Percentiles rank a stretch among this genome's conserved stretches.
phyloP scores from a whole-genome alignment of 768 basidiomycete genomes.

The Termitomyces sp. region DNA sequence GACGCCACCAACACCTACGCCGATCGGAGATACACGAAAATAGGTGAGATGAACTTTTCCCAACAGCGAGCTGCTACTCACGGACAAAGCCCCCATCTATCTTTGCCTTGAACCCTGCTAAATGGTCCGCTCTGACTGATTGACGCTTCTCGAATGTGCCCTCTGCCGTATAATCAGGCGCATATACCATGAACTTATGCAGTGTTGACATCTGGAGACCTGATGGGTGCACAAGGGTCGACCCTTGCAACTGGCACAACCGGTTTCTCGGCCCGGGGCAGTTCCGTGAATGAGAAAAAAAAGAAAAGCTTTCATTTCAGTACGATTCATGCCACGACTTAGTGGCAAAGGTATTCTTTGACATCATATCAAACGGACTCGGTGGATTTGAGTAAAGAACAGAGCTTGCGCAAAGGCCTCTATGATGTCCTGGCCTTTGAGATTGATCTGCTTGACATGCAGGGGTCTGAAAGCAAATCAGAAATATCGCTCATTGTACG shows the following conservation, averaged over 20 bases:
- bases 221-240: neutral
- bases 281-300: neutral
- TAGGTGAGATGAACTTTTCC: neutral
- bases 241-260: too few relatives aligned
- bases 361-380: too few relatives aligned
- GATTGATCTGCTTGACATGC: neutral
- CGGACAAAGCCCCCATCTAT: slow-evolving; percentile 44
- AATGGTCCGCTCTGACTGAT: slow-evolving; percentile 47
- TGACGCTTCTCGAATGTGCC: slow-evolving; percentile 53
- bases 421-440: too few relatives aligned
- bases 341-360: too few relatives aligned
- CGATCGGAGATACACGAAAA: neutral
- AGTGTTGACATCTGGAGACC: slow-evolving; percentile 2
- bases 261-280: neutral
- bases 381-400: too few relatives aligned
- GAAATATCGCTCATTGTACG: too few relatives aligned
- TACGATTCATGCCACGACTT: too few relatives aligned
- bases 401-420: too few relatives aligned
- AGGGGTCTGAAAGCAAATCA: too few relatives aligned
- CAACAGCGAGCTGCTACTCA: slow-evolving; percentile 24
- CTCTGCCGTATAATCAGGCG: slow-evolving; percentile 59
- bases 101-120: slow-evolving; percentile 35
- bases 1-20: slow-evolving; percentile 52
- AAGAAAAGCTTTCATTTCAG: neutral
- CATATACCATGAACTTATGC: slow-evolving; percentile 50